Evolutionary conservation across 768 basidiomycete genomes (phyloP).

Genomic region (Leccinellum rugosiceps): DNA sequence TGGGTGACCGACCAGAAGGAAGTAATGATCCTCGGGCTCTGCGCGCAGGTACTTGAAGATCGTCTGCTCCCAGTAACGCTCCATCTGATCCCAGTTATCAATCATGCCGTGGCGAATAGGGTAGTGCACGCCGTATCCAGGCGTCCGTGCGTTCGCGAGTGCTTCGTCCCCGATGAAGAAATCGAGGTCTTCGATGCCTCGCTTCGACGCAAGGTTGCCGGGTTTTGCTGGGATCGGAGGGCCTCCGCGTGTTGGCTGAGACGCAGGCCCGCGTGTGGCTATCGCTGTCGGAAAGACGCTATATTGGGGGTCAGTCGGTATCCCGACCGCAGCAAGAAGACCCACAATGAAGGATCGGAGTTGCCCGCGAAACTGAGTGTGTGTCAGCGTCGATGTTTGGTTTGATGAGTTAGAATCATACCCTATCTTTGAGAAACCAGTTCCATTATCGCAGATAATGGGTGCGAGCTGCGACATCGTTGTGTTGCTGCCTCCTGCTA

Average conservation of each 20-base stretch:
- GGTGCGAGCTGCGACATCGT: slow-evolving; percentile 85
- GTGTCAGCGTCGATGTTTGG: slow-evolving; percentile 9
- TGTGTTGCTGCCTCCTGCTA: background rate
- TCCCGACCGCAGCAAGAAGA: slow-evolving; percentile 15
- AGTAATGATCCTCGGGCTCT: slow-evolving; percentile 98
- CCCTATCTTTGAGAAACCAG: slow-evolving; percentile 97
- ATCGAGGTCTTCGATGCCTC: slow-evolving; percentile 97
- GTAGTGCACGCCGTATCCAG: slow-evolving; percentile 90
- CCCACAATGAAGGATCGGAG: slow-evolving; percentile 96
- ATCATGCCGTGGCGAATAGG: slow-evolving; percentile 98
- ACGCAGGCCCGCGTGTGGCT: slow-evolving; percentile 72
- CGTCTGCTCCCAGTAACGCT: slow-evolving; percentile 98
- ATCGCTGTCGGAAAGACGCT: slow-evolving; percentile 99
- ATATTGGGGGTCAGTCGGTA: slow-evolving; percentile 4
- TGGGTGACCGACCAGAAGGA: slow-evolving; percentile 73
- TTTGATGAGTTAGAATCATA: slow-evolving; percentile 34
- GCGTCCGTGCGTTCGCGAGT: slow-evolving; percentile 91
- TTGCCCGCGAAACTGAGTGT: slow-evolving; percentile 87
- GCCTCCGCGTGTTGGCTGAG: slow-evolving; percentile 58
- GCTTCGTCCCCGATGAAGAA: slow-evolving; percentile 99
- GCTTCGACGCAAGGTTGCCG: slow-evolving; percentile 90
- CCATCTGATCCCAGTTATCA: slow-evolving; percentile 99
- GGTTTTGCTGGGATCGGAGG: slow-evolving; percentile 83
- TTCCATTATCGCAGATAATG: slow-evolving; percentile 97
- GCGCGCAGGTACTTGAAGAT: slow-evolving; percentile 99